These are phyloP conservation scores for Pseudogymnoascus sp. DNA, from an alignment of 2,329 filamentous ascomycete species.

Conservation along the genomic window DNA sequence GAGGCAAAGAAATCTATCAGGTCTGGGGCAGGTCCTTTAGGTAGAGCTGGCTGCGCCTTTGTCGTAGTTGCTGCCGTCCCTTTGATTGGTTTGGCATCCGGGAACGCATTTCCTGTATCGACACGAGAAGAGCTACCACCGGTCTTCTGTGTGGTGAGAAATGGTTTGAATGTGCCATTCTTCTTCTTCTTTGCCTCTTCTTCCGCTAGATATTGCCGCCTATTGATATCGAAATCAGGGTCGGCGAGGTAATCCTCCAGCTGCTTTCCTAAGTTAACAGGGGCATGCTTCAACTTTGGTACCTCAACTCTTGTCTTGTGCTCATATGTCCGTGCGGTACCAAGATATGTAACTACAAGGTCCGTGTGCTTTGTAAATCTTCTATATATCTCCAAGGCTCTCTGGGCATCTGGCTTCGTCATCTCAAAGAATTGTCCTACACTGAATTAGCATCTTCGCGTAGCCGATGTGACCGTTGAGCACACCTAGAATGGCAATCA, in stretches of 20 bases:
- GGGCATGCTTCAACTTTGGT: constrained; percentile 93
- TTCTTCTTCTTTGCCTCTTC: constrained; percentile 58
- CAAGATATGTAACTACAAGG: constrained; percentile 81
- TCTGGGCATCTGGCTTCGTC: constrained; percentile 87
- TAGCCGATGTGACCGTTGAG: constrained; percentile 9
- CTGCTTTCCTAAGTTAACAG: constrained; percentile 79
- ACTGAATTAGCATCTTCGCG: constrained; percentile 17
- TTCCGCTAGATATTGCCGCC: constrained; percentile 83
- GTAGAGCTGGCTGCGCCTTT: constrained; percentile 36
- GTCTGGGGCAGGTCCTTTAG: constrained; percentile 62
- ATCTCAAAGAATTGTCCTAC: constrained; percentile 96
- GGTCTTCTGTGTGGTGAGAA: constrained; percentile 32
- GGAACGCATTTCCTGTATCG: constrained; percentile 18
- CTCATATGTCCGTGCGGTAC: constrained; percentile 80
- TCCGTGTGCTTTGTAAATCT: constrained; percentile 89
- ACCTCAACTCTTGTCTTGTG: constrained; percentile 89
- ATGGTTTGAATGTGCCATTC: constrained; percentile 35
- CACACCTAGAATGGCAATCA: constrained; percentile 91
- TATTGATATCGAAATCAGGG: constrained; percentile 87
- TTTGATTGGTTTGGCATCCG: constrained; percentile 23
- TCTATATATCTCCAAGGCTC: constrained; percentile 86
- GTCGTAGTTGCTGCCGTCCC: constrained; percentile 16
- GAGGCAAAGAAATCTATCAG: constrained; percentile 93
- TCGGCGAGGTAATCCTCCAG: constrained; percentile 93
- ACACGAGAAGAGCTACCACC: constrained; percentile 23